Conservation (phyloP, 768 basidiomycete genomes). For the Leccinum variicolor region DNA sequence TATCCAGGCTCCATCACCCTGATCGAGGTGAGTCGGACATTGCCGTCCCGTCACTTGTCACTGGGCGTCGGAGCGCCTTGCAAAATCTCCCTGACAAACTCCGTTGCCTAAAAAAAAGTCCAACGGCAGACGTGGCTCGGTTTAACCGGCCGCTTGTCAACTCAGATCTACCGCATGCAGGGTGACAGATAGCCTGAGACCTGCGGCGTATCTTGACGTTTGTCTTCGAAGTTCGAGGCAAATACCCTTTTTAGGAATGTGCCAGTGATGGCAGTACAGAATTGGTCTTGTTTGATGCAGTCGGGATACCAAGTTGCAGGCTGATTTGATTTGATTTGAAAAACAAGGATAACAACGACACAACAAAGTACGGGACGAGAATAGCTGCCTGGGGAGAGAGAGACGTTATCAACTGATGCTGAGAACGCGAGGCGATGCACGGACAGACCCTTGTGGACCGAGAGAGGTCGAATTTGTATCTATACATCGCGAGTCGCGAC, state of each 20-base stretch:
- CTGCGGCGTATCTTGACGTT: not conserved
- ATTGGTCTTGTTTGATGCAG: not conserved
- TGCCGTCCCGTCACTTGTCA: not conserved
- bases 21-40: not conserved
- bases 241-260: not conserved
- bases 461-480: not conserved
- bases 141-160: not conserved
- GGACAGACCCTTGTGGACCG: not conserved
- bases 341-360: not conserved
- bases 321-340: not conserved
- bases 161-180: not conserved
- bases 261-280: not conserved
- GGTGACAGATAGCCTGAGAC: not conserved
- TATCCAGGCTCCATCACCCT: not conserved
- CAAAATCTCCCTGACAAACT: not conserved
- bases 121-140: not conserved
- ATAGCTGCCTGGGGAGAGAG: not conserved
- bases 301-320: not conserved
- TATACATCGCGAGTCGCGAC: not conserved
- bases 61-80: not conserved
- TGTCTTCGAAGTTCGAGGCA: not conserved
- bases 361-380: not conserved
- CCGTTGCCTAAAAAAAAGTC: not conserved
- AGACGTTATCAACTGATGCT: not conserved
- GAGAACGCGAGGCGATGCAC: not conserved